Base-by-base conservation (phyloP, 768 basidiomycete genomes). In the Lactifluus pinguis region DNA sequence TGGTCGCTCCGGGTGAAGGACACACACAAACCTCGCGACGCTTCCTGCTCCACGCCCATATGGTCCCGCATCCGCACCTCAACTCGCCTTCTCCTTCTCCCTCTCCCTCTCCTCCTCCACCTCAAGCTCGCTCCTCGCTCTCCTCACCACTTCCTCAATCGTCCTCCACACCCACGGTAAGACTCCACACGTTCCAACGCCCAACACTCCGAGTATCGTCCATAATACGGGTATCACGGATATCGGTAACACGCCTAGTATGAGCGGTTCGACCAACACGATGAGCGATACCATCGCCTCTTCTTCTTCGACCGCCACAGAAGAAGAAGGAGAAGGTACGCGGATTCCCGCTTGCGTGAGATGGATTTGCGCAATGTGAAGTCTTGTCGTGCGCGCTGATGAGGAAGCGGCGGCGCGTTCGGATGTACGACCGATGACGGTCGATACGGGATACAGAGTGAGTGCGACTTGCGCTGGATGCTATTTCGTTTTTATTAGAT, bases 361-460 rank as follows among this genome's bases (percentile, higher is more conserved):
- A 30, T 80, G 80, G 42, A 88, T 75, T 14, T 83, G 81, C 8
- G 84, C 87, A 63, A 82, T 85, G 65, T 76, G 76, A 8, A 70
- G 66, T 48, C 80, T 79, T 25, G 76, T 77, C 45, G 54, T 57
- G 53, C 54, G 21, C 25, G 9, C 53, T 11, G 59, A 49, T 14
- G 53, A 34, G 6, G 32, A 34, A 6, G 32, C 32, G 32, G 6
- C 6, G 5, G 19, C 41, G 19, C 21, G 49, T 30, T 8, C 42
- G 3, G 19, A 30, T 0, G 25, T n/a, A n/a, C n/a, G n/a, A n/a
- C n/a, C n/a, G n/a, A n/a, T n/a, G n/a, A n/a, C n/a, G n/a, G n/a
- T 5, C 1, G 32, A 32, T 7, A 19, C 10, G 1, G 52, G 56
- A 14, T 58, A 32, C 11, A 62, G 17, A 8, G 15, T 58, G 39